These are phyloP conservation scores for Saksenaea oblongispora DNA, from an alignment of 371 early-diverging fungal genomes.

Conservation along the genomic window DNA sequence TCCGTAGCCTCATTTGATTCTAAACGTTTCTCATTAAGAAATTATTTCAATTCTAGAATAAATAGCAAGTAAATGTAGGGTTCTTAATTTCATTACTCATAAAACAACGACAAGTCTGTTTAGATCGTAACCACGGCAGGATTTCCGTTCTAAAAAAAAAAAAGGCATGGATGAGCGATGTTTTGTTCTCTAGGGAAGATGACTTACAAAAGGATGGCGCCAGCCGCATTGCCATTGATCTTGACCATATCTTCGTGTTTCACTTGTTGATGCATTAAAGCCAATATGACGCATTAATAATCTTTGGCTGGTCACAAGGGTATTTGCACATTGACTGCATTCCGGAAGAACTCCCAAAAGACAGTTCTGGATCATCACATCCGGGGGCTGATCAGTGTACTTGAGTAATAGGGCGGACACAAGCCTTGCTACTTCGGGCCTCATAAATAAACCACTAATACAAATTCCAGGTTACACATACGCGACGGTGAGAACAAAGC, in stretches of 20 bases:
- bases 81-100: slow-evolving; percentile 6
- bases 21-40: too few relatives aligned
- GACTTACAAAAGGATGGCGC: slow-evolving; percentile 53
- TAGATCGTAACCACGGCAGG: not conserved
- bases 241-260: slow-evolving; percentile 37
- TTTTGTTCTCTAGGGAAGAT: too few relatives aligned
- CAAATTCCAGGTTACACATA: not conserved
- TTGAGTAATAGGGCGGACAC: slow-evolving; percentile 31
- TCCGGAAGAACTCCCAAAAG: slow-evolving; percentile 40
- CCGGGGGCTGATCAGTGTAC: slow-evolving; percentile 33
- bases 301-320: slow-evolving; percentile 44
- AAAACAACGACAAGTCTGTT: not conserved
- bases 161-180: not conserved
- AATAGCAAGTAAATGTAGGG: not conserved
- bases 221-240: slow-evolving; percentile 55
- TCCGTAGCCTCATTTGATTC: not conserved
- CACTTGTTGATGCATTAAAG: slow-evolving; percentile 51
- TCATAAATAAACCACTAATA: slow-evolving; percentile 39
- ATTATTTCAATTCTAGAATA: not conserved
- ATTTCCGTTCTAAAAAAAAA: slow-evolving; percentile 2
- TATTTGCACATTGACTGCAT: slow-evolving; percentile 28
- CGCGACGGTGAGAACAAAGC: not conserved
- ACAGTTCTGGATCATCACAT: slow-evolving; percentile 50
- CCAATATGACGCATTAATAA: slow-evolving; percentile 50
- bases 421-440: slow-evolving; percentile 34